These are phyloP conservation scores for Elongisporangium anandrum DNA, from an alignment of 352 stramenopile genomes.

Conservation along the genomic window DNA sequence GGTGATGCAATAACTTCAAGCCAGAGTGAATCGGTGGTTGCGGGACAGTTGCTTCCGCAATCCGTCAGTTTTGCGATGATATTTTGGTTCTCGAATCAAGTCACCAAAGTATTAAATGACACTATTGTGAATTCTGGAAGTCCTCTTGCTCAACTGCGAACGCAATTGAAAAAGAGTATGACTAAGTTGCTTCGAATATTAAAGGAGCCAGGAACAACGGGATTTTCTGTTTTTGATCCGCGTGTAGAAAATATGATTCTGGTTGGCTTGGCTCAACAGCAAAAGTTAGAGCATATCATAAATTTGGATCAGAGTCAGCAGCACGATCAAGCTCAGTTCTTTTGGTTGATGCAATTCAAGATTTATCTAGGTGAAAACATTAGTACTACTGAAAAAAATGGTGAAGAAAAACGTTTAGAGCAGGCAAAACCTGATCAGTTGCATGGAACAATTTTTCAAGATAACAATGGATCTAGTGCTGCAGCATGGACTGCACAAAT, in stretches of 20 bases:
- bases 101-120: conserved; percentile 5
- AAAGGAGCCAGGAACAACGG: background rate
- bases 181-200: background rate
- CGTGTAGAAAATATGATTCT: conserved; percentile 27
- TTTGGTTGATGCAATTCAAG: conserved; percentile 43
- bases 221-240: background rate
- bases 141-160: background rate
- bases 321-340: conserved; percentile 23
- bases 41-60: conserved; percentile 19
- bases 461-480: background rate
- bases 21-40: background rate
- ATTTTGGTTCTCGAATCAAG: conserved; percentile 29
- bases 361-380: conserved; percentile 7
- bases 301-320: conserved; percentile 9
- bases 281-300: conserved; percentile 10
- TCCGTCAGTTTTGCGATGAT: conserved; percentile 17
- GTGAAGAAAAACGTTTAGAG: background rate
- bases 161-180: background rate
- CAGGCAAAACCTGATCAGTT: background rate
- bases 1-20: background rate
- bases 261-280: conserved; percentile 15
- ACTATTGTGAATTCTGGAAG: background rate
- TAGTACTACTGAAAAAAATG: conserved; percentile 1
- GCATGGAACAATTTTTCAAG: conserved; percentile 2
- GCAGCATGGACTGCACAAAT: conserved; percentile 7